phyloP scores from a whole-genome alignment of 768 basidiomycete species.

The Phanerochaete sordida region DNA sequence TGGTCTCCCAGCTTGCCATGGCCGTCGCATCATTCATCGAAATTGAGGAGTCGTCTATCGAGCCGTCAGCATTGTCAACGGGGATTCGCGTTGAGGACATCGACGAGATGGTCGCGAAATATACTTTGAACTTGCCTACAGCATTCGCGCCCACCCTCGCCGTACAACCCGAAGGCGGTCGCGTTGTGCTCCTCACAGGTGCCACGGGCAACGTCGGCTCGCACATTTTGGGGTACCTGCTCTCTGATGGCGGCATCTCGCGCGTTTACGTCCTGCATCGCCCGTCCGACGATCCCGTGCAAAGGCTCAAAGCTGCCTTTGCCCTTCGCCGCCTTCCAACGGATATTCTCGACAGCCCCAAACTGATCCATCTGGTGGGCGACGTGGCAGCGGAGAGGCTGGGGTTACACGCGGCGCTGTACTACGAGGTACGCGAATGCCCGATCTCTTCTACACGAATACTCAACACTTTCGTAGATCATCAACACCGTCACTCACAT shows the following conservation, averaged over 20 bases:
- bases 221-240: slow-evolving; percentile 5
- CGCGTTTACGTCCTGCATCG: slow-evolving; percentile 5
- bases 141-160: too few species aligned
- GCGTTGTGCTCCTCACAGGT: slow-evolving; percentile 11
- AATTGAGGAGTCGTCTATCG: neutral
- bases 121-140: neutral
- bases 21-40: neutral
- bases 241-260: neutral
- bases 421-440: neutral
- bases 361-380: slow-evolving; percentile 2
- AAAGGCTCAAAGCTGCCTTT: neutral
- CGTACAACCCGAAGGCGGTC: neutral
- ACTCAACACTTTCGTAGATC: slow-evolving; percentile 1
- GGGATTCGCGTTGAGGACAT: neutral
- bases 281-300: neutral
- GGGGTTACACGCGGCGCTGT: neutral
- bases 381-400: neutral
- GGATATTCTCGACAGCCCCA: neutral
- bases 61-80: too few species aligned
- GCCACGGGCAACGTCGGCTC: slow-evolving; percentile 10
- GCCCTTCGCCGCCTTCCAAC: neutral
- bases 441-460: neutral
- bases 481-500: neutral
- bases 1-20: neutral
- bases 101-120: neutral